Evolutionary conservation across 1,139 yeast genomes (phyloP), one percentile per base, ranked within the genome.

Genomic region (Pichia sp.): DNA sequence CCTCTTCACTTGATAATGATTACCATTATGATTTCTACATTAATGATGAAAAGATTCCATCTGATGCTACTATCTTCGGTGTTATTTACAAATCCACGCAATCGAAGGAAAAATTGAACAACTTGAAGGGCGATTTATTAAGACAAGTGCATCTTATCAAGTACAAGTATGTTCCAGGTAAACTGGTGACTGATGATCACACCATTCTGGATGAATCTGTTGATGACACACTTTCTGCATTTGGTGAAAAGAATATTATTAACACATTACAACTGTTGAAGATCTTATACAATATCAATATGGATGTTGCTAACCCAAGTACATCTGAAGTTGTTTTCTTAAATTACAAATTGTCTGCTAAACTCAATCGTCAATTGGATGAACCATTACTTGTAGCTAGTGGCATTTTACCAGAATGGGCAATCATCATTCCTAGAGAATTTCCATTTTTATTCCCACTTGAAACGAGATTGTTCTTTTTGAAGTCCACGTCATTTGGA

Each of bases 401-500:
- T 65, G 95, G 94, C 0, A 78, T 88, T 3, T 65, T 93, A 43
- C 99, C 99, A 0, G 78, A 79, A 9, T 93, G 99, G 99, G 77
- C 86, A 31, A 77, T 86, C 33, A 77, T 79, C 52, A 69, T 89
- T 14, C 83, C 96, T 0, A 75, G 84, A 46, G 74, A 79, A 22
- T 90, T 76, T 59, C 89, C 96, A 11, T 93, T 91, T 58, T 65
- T 93, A 44, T 89, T 88, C 61, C 97, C 98, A 0, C 70, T 91
- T 47, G 95, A 85, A 50, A 81, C 94, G 0, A 75, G 98, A 51
- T 73, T 86, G 40, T 78, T 81, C 55, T 90, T 88, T 60, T 67
- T 93, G 50, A 94, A 87, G 57, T 83, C 93, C 5, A 88, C 96
- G 0, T 90, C 98, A 0, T 91, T 88, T 71, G 98, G 98, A 0